Percentiles rank a stretch among this genome's conserved stretches.
Conservation (phyloP, 1,284 basidiomycete genomes). For the Sporisorium exsertum region DNA sequence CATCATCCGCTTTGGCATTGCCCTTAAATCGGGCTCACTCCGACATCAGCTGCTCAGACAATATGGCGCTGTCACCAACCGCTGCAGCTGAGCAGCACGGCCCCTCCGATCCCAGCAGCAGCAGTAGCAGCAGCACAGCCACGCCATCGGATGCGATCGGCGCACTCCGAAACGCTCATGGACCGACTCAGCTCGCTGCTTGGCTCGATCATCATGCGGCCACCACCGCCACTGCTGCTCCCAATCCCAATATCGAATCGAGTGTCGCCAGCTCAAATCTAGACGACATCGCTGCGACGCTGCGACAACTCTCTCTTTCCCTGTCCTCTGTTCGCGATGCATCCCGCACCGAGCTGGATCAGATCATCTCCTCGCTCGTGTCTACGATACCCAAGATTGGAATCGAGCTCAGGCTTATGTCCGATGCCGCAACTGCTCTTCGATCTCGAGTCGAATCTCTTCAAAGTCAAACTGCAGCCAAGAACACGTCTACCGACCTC, state of each 20-base stretch:
- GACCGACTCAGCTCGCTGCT: constrained; percentile 19
- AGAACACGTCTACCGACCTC: constrained; percentile 19
- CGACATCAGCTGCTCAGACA: constrained; percentile 1
- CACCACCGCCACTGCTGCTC: neutral
- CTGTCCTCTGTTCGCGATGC: constrained; percentile 34
- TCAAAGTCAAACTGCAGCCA: constrained; percentile 14
- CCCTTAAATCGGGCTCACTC: neutral
- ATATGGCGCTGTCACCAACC: constrained; percentile 26
- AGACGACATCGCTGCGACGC: constrained; percentile 14
- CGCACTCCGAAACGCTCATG: constrained; percentile 16
- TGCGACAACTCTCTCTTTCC: constrained; percentile 35
- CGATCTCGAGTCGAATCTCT: constrained; percentile 20
- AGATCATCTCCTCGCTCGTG: constrained; percentile 37
- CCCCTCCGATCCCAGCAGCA: constrained; percentile 6
- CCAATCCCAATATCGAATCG: neutral
- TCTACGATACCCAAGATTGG: constrained; percentile 37
- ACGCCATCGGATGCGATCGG: constrained; percentile 19
- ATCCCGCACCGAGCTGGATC: constrained; percentile 33
- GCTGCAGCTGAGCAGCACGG: constrained; percentile 19
- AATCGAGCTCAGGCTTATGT: constrained; percentile 42
- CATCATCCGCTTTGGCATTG: neutral
- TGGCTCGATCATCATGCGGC: constrained; percentile 33
- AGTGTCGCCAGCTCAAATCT: constrained; percentile 11
- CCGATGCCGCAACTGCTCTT: constrained; percentile 31
- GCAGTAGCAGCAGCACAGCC: neutral